Evolutionary conservation across 192 early-diverging fungal genomes (phyloP), one percentile per base, ranked within the genome.

Genomic region (Entophlyctis helioformis): DNA sequence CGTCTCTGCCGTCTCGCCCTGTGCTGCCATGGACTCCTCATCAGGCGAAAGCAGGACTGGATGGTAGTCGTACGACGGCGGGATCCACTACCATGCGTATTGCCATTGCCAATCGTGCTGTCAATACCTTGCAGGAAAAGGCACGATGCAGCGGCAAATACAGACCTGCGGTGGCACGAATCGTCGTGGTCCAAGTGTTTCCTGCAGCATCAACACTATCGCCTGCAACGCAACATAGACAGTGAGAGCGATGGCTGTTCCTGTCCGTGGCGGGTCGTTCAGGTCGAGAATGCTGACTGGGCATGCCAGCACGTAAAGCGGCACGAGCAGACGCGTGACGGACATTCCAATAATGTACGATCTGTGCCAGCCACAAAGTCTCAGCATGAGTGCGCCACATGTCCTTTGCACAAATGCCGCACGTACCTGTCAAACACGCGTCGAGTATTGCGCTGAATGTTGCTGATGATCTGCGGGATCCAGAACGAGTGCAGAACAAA

Each of bases 381-480:
- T n/a, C n/a, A n/a, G n/a, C n/a, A n/a, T n/a, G n/a, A n/a, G n/a
- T n/a, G n/a, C n/a, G n/a, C n/a, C n/a, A n/a, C n/a, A n/a, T n/a
- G n/a, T n/a, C n/a, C n/a, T n/a, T n/a, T n/a, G n/a, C n/a, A n/a
- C n/a, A n/a, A n/a, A n/a, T n/a, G n/a, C n/a, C n/a, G n/a, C n/a
- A n/a, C n/a, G n/a, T n/a, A n/a, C n/a, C n/a, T n/a, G n/a, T n/a
- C n/a, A 22, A 84, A 49, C 0, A 72, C 73, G 16, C 69, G 58
- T 48, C 72, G 59, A 12, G 80, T 71, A 20, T 82, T 81, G 28
- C 81, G 68, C 16, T 53, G 60, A 16, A 80, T 67, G 41, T 85
- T 86, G 53, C 81, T 60, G 22, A 71, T 56, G 36, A 85, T 84
- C 44, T 89, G 86, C n/a, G 86, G 86, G 11, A 85, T 56, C 86